Evolutionary conservation across 768 basidiomycete genomes (phyloP).

Genomic region (Fomitopsis serialis): DNA sequence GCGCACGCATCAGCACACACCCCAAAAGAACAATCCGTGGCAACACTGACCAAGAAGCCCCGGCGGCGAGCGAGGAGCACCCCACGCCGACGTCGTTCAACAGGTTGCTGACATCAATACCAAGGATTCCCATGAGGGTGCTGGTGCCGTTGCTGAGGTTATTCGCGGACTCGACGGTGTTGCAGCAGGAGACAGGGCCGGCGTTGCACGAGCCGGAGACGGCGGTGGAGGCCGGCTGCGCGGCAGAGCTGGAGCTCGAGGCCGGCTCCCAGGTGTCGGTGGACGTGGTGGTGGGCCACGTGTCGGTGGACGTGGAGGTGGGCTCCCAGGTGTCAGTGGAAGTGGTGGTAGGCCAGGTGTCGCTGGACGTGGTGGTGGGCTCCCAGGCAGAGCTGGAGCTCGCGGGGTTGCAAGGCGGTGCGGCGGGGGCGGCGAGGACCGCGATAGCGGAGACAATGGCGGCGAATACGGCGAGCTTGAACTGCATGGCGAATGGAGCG

Average conservation of each 20-base stretch:
- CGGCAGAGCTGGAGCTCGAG: too few species aligned
- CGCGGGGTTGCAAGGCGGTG: neutral
- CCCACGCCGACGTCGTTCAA: slow-evolving; percentile 17
- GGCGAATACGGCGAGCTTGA: slow-evolving; percentile 6
- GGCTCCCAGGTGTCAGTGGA: neutral
- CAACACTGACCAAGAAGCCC: slow-evolving; percentile 11
- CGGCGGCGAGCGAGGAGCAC: slow-evolving; percentile 10
- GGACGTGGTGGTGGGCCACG: too few species aligned
- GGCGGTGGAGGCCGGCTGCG: too few species aligned
- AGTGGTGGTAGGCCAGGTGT: neutral
- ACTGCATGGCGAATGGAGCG: slow-evolving; percentile 2
- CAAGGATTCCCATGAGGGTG: slow-evolving; percentile 14
- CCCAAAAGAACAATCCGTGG: neutral
- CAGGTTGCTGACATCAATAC: slow-evolving; percentile 3
- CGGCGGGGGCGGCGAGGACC: slow-evolving; percentile 1
- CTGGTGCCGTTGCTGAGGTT: slow-evolving; percentile 3
- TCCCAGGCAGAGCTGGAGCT: neutral
- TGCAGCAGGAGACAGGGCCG: slow-evolving; percentile 25
- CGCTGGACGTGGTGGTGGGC: neutral
- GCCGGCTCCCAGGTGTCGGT: neutral
- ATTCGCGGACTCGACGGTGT: slow-evolving; percentile 19
- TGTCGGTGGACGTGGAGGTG: neutral
- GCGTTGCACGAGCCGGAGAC: slow-evolving; percentile 21
- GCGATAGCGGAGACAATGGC: slow-evolving; percentile 6
- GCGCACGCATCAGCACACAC: neutral